Evolutionary conservation across 1,284 basidiomycete species (phyloP), one percentile per base, ranked within the genome.

Genomic region (Mycosarcoma mackinlayi): DNA sequence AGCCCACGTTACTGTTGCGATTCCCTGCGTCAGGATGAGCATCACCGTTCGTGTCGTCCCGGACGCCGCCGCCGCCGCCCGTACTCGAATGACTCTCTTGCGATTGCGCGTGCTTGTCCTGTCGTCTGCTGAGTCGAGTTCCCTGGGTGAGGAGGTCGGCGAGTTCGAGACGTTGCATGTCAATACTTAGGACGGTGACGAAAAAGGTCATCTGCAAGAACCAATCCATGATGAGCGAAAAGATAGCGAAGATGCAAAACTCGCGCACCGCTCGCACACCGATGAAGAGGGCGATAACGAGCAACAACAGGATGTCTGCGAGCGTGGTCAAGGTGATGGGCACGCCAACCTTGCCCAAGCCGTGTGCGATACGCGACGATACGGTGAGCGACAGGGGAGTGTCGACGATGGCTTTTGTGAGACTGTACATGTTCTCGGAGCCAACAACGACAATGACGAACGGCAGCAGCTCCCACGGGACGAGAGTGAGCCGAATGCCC

Each of bases 381-480:
- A 98, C 94, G 1, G 94, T 89, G 30, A 96, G 86, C 1, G 91
- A 89, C 41, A 98, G 90, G 3, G 93, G 90, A 1, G 95, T 96
- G 72, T 88, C 91, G 21, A 91, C 89, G 34, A 98, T 92, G 0
- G 93, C 93, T 75, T 93, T 77, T 81, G 94, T 92, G 79, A 98
- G 86, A 75, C 90, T 91, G 81, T 93, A 92, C 94, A 98, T 98
- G 79, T 97, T 97, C 84, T 98, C 95, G 2, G 93, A 91, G 9
- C 95, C 95, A 18, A 97, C 92, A 72, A 98, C 94, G 16, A 94
- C 89, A 47, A 98, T 93, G 45, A 97, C 91, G 65, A 98, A 92
- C 0, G 94, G 94, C 52, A 98, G 86, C 34, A 96, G 85, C 79
- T 86, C 86, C 92, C 91, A 93, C 27, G 92, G 93, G 19, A 94